Evolutionary conservation across 106 monocot genomes (phyloP), one percentile per base, ranked within the genome.

Genomic region (Allium fistulosum): DNA sequence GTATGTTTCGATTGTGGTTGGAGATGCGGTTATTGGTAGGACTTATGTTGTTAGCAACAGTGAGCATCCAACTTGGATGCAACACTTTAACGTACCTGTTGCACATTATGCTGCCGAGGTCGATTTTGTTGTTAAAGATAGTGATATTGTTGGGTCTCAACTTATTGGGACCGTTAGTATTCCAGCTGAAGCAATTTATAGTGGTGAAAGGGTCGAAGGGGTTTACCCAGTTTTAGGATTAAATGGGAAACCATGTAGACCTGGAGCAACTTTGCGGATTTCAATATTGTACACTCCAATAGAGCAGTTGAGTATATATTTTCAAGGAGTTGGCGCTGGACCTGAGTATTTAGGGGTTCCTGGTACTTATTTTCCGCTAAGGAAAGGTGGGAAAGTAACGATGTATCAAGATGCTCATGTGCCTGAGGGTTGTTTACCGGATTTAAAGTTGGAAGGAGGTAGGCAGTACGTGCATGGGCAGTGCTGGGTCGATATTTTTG

Each of bases 381-480:
- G 96, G 75, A 86, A 66, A 45, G 88, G 84, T 14, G 81, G 91
- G 53, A 80, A 45, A 56, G 84, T 92, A 10, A 67, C 66, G 7
- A 10, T 67, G 14, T 92, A 92, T 69, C 92, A 92, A 72, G 96
- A 92, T 77, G 92, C 92, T 26, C 92, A 92, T 73, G 92, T 92
- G 50, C 80, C 88, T 8, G 86, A 92, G 10, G 84, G 82, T 66
- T 84, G 37, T 58, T 81, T 97, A 9, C 92, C 92, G 6, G 80
- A 84, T 17, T 7, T 97, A 28, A 75, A 17, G 64, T 64, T 92
- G 59, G 96, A 79, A 2, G 10, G 77, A 17, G 81, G 80, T 18
- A 50, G 62, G 66, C 47, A 61, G 15, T 97, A 92, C 71, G 75
- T 72, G 68, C 91, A 97, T 61, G 86, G 92, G 9, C 77, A 88